Base-by-base conservation (phyloP, 176 grass and related monocot species). In the Juncus effusus region DNA sequence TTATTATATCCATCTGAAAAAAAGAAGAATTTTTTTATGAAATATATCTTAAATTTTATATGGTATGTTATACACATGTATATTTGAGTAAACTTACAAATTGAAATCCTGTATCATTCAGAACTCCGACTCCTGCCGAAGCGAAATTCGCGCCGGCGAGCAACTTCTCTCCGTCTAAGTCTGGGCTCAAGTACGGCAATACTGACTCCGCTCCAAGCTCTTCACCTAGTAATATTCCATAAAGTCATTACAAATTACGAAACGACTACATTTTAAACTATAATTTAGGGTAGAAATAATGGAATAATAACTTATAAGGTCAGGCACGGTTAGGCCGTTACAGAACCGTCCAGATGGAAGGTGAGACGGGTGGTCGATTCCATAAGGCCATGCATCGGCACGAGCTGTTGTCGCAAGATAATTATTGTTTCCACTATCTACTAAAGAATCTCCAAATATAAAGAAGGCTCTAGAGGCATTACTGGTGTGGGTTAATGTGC, bases 371-470 rank as follows among this genome's bases (percentile, higher is more conserved):
- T 37, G 77, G 71, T 97, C 93, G 12, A 97, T 79, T 55, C 93
- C 93, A 62, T 97, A 97, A 5, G 93, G 93, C 36, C 77, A 83
- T n/a, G 77, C 12, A 59, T 97, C 87, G 16, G 93, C 88, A 0
- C 93, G 88, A 7, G 93, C 93, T 7, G 40, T 59, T 0, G 93
- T 97, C 0, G 84, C 2, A 0, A 97, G 72, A 76, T 73, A 92
- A 80, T 97, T 89, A 70, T 97, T 97, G 88, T 97, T 92, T 76
- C 93, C 93, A 42, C 83, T 86, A 75, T 97, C 93, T 6, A 97
- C 93, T 3, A 97, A 78, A 19, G 93, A 97, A 78, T 97, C 93
- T 7, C 93, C 93, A 81, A 97, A 97, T 1, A 97, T 73, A 81
- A 92, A 97, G 75, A 97, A 92, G 80, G 88, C 85, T 16, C 85